Evolutionary conservation across 23 red algal species (phyloP).

Genomic region (Gracilaria gracilis): DNA sequence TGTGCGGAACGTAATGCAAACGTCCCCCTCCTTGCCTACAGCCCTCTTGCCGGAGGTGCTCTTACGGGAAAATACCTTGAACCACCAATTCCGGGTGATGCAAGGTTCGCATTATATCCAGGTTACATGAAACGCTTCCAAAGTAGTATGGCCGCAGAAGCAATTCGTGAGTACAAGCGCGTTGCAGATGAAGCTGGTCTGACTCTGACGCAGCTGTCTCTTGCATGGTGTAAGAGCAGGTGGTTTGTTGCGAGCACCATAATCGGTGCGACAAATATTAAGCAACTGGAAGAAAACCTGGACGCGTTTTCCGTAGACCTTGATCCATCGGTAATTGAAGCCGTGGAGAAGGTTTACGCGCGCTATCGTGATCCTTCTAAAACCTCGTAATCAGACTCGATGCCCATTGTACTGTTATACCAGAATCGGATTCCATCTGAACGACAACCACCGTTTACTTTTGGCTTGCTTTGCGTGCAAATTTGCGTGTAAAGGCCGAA

Average conservation of each 20-base stretch:
- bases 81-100: slow-evolving; percentile 18
- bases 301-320: slow-evolving; percentile 76
- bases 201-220: slow-evolving; percentile 77
- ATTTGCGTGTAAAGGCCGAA: not conserved
- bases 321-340: slow-evolving; percentile 53
- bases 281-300: slow-evolving; percentile 84
- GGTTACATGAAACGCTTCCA: slow-evolving; percentile 85
- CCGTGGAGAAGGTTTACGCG: slow-evolving; percentile 52
- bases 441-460: not conserved
- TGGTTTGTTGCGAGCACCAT: slow-evolving; percentile 90
- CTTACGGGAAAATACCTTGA: slow-evolving; percentile 92
- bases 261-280: slow-evolving; percentile 80
- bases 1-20: slow-evolving; percentile 68
- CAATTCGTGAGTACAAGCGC: slow-evolving; percentile 64
- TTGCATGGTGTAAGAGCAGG: slow-evolving; percentile 76
- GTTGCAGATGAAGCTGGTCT: slow-evolving; percentile 71
- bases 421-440: not conserved
- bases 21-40: slow-evolving; percentile 77
- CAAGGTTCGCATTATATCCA: slow-evolving; percentile 77
- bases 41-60: slow-evolving; percentile 86
- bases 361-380: slow-evolving; percentile 59
- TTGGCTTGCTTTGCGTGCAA: not conserved
- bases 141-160: slow-evolving; percentile 57
- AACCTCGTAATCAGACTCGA: slow-evolving; percentile 24
- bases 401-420: not conserved